These are phyloP conservation scores for Phytopythium aichiense DNA, from an alignment of 352 stramenopile species.

Conservation along the genomic window DNA sequence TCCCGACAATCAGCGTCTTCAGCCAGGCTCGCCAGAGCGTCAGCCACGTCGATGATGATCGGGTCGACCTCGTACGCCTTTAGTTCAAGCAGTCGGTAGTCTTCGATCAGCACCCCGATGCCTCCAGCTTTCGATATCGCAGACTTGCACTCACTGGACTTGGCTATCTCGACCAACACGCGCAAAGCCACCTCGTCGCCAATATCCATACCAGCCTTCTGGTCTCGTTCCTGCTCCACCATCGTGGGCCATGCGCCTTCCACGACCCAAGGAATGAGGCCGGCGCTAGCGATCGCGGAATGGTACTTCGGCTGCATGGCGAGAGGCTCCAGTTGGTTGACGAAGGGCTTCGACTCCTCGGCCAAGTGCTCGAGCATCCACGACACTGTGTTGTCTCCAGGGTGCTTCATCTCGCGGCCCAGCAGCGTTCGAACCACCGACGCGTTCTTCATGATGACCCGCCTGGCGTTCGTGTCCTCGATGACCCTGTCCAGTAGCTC, in stretches of 20 bases:
- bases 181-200: neutral
- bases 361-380: neutral
- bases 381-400: neutral
- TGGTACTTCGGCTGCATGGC: neutral
- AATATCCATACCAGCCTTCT: neutral
- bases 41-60: neutral
- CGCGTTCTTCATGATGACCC: neutral
- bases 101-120: neutral
- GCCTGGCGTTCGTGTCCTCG: neutral
- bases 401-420: neutral
- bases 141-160: neutral
- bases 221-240: neutral
- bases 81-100: neutral
- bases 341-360: neutral
- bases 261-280: neutral
- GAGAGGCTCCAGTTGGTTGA: neutral
- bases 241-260: neutral
- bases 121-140: neutral
- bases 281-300: neutral
- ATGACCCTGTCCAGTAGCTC: neutral
- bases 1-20: neutral
- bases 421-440: neutral
- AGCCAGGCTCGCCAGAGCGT: neutral
- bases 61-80: neutral
- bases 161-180: constrained; percentile 1